Percentiles rank a stretch among this genome's conserved stretches.
Evolutionary conservation across 2,329 filamentous ascomycete species (phyloP).

Genomic region (Pseudonectria foliicola): DNA sequence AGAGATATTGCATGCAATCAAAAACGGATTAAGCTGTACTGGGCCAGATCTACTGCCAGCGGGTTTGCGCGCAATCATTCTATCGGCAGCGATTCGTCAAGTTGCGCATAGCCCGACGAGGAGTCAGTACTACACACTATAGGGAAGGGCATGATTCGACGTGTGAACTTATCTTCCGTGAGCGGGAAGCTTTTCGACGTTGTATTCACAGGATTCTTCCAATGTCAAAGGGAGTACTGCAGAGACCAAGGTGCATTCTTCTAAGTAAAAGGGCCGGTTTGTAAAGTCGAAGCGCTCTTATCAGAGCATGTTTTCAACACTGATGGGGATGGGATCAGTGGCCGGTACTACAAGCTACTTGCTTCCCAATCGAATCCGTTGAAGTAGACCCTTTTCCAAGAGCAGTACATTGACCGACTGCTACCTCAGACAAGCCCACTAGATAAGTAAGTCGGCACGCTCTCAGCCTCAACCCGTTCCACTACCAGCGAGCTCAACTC

Average conservation of each 20-base stretch:
- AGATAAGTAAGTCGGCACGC: no score
- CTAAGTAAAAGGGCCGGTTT: conserved; percentile 22
- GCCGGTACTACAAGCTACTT: conserved; percentile 44
- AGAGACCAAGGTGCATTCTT: conserved; percentile 28
- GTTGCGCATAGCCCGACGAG: conserved; percentile 28
- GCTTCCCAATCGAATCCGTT: conserved; percentile 39
- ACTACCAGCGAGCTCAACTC: conserved; percentile 16
- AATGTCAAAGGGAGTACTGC: conserved; percentile 34
- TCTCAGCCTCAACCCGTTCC: no score
- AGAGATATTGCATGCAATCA: conserved; percentile 39
- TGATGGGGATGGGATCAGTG: conserved; percentile 50
- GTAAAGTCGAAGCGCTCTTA: conserved; percentile 28
- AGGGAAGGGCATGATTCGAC: conserved; percentile 9
- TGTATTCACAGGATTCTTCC: conserved; percentile 38
- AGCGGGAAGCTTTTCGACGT: conserved; percentile 35
- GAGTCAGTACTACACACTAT: conserved; percentile 25
- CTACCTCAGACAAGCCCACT: no score
- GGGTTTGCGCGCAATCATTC: conserved; percentile 31
- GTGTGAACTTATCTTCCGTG: conserved; percentile 24
- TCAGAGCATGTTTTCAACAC: conserved; percentile 42
- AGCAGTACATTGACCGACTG: conserved; percentile 54
- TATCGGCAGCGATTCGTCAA: conserved; percentile 42
- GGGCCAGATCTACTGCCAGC: conserved; percentile 50
- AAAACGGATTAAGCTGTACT: conserved; percentile 47
- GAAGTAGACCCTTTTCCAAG: conserved; percentile 45